phyloP scores from a whole-genome alignment of 83 land plant species.

The Diphasiastrum complanatum region DNA sequence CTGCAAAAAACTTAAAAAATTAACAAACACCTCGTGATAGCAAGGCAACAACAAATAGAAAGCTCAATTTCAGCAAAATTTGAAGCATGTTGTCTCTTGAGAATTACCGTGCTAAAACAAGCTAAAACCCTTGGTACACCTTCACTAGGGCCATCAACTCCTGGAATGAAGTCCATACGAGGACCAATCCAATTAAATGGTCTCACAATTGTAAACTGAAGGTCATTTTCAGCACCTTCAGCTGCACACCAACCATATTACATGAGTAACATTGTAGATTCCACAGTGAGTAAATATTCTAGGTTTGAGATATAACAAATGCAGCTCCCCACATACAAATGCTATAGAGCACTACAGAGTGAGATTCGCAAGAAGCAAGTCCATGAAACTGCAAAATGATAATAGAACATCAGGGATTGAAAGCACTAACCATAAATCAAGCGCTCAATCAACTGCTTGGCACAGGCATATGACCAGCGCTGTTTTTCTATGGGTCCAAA shows the following conservation, averaged over 20 bases:
- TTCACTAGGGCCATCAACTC: constrained; percentile 15
- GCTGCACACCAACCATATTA: too few relatives aligned
- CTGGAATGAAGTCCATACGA: constrained; percentile 15
- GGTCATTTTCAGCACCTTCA: constrained; percentile 10
- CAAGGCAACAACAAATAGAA: too few relatives aligned
- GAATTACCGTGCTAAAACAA: constrained; percentile 20
- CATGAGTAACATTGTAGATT: too few relatives aligned
- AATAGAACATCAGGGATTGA: not conserved
- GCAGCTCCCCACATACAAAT: too few relatives aligned
- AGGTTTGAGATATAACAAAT: too few relatives aligned
- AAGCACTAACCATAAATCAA: constrained; percentile 6
- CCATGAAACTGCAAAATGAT: not conserved
- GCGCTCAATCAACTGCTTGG: constrained; percentile 14
- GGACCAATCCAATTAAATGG: constrained; percentile 18
- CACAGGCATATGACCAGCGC: constrained; percentile 18
- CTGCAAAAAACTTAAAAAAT: constrained; percentile 24
- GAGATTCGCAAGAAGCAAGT: not conserved
- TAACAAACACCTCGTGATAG: constrained; percentile 2
- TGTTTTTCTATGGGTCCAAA: constrained; percentile 12
- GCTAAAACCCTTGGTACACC: constrained; percentile 17
- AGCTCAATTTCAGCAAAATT: too few relatives aligned
- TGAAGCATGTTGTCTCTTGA: too few relatives aligned
- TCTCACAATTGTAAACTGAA: constrained; percentile 11
- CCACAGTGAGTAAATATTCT: too few relatives aligned
- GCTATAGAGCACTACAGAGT: too few relatives aligned